phyloP scores from a whole-genome alignment of 2,329 filamentous ascomycete species.

The Ascochyta rabiei region DNA sequence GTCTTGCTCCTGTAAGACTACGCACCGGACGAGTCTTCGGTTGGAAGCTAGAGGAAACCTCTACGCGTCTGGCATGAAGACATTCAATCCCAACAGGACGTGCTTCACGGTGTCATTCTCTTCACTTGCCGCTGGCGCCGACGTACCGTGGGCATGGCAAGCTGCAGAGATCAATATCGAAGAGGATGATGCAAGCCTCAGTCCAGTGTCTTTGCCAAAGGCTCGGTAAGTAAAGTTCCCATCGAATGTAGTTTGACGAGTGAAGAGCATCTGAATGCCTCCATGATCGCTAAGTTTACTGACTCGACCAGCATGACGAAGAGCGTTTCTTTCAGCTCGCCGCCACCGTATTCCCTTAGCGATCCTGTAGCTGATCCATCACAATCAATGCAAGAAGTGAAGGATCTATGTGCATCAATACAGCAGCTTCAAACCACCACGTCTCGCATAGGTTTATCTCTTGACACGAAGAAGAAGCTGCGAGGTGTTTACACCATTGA shows the following conservation, averaged over 20 bases:
- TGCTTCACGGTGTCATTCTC: constrained; percentile 46
- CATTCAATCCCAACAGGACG: constrained; percentile 21
- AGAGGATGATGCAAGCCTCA: constrained; percentile 24
- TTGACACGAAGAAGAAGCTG: constrained; percentile 40
- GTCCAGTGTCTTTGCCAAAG: constrained; percentile 20
- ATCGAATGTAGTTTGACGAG: not conserved
- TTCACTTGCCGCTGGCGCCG: constrained; percentile 17
- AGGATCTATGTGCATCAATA: constrained; percentile 47
- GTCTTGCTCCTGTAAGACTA: constrained; percentile 43
- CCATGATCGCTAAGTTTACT: constrained; percentile 1
- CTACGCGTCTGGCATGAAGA: constrained; percentile 28
- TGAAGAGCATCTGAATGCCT: not conserved
- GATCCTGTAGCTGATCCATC: constrained; percentile 23
- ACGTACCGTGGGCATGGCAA: constrained; percentile 38
- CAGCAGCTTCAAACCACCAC: constrained; percentile 31
- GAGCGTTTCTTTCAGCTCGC: constrained; percentile 43
- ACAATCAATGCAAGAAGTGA: constrained; percentile 36
- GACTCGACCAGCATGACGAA: constrained; percentile 32
- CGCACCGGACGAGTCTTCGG: constrained; percentile 43
- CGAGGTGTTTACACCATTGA: constrained; percentile 38
- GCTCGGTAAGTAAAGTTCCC: constrained; percentile 25
- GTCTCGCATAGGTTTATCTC: constrained; percentile 41
- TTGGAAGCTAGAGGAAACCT: constrained; percentile 38
- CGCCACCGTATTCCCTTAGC: constrained; percentile 39
- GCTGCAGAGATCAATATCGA: constrained; percentile 44